phyloP scores from a whole-genome alignment of 148 eudicot genomes.

The Vaccinium vitisidaea region DNA sequence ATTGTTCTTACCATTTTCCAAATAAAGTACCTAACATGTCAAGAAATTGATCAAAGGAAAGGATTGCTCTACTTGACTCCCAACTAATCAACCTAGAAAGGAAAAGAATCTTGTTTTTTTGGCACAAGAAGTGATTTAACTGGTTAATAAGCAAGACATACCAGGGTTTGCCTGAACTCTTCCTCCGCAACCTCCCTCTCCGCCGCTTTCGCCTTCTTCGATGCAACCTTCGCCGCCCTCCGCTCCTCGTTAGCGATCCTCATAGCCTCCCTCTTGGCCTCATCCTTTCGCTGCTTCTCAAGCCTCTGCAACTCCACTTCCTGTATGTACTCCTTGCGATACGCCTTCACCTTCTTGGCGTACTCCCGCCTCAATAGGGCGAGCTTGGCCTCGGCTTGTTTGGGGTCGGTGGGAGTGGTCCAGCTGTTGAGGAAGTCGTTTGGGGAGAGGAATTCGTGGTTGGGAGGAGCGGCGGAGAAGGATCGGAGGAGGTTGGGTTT shows the following conservation, averaged over 20 bases:
- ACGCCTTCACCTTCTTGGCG: conserved; percentile 54
- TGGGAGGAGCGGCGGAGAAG: conserved; percentile 25
- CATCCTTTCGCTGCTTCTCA: conserved; percentile 52
- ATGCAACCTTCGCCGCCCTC: conserved; percentile 50
- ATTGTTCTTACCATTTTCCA: no score
- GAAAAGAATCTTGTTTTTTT: no score
- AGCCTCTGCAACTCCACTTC: conserved; percentile 69
- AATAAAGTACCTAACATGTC: no score
- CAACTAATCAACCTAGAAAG: no score
- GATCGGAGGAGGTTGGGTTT: conserved; percentile 29
- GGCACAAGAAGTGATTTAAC: no score
- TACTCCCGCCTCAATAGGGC: conserved; percentile 61
- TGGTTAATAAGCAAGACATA: conserved; percentile 22
- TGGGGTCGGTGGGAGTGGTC: conserved; percentile 44
- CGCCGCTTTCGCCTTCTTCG: conserved; percentile 54
- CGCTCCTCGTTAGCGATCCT: conserved; percentile 40
- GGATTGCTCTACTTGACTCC: no score
- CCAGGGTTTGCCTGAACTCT: conserved; percentile 61
- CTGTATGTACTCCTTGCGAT: conserved; percentile 57
- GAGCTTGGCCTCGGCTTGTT: conserved; percentile 48
- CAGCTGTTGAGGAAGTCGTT: conserved; percentile 43
- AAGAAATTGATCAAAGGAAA: no score
- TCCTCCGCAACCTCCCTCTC: conserved; percentile 56
- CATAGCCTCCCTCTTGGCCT: conserved; percentile 41
- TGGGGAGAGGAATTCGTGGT: conserved; percentile 2